Evolutionary conservation across 345 rosid species (phyloP).

Genomic region (Eucalyptus cladocalyx): DNA sequence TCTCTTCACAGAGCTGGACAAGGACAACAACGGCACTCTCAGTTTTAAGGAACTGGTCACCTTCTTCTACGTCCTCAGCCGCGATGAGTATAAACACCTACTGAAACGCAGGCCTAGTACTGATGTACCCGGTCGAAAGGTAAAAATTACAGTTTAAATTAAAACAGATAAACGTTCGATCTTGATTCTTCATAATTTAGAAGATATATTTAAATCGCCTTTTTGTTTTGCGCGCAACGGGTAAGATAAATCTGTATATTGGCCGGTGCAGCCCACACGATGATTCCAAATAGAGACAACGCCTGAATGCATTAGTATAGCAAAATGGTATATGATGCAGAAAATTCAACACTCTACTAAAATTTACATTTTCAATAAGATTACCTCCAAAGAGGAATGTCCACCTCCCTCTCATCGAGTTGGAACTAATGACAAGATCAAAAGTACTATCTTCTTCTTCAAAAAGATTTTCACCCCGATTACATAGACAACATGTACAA

Average conservation of each 20-base stretch:
- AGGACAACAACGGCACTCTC: not conserved
- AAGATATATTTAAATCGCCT: not conserved
- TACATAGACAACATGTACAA: not conserved
- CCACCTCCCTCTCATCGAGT: not conserved
- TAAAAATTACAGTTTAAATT: not conserved
- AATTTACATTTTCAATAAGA: too few species aligned
- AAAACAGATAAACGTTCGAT: not conserved
- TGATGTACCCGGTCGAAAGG: not conserved
- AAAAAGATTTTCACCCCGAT: not conserved
- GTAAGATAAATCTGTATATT: not conserved
- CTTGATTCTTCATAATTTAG: not conserved
- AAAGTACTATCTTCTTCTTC: not conserved
- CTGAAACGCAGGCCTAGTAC: not conserved
- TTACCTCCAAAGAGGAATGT: not conserved
- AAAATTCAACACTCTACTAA: not conserved
- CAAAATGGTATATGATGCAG: not conserved
- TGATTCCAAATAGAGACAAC: not conserved
- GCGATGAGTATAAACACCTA: not conserved
- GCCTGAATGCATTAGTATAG: not conserved
- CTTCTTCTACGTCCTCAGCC: not conserved
- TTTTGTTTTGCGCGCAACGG: not conserved
- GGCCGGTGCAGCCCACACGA: not conserved
- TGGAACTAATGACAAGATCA: not conserved
- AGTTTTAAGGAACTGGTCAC: not conserved
- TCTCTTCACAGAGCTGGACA: not conserved